Conservation (phyloP, 176 grass and related monocot genomes). For the Carex kokanica region DNA sequence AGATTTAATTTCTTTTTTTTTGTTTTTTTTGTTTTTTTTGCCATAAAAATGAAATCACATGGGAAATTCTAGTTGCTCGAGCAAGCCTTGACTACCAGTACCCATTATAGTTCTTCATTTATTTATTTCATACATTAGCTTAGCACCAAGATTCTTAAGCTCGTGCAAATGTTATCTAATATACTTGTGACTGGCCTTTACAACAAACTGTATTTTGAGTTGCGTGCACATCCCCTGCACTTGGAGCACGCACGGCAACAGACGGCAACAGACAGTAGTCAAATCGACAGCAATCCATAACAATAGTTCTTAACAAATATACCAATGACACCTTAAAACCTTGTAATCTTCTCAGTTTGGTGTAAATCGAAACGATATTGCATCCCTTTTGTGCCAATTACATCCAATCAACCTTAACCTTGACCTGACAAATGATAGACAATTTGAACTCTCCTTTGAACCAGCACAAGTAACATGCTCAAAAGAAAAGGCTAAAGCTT, state of each 20-base stretch:
- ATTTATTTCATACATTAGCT: not conserved
- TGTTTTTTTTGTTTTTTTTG: too few species aligned
- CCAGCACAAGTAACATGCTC: not conserved
- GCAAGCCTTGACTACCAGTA: not conserved
- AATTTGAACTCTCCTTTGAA: not conserved
- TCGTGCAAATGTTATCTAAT: not conserved
- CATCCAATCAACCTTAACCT: not conserved
- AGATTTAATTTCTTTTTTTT: not conserved
- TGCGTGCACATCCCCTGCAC: not conserved
- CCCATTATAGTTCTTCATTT: not conserved
- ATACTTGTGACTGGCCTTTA: not conserved
- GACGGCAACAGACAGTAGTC: not conserved
- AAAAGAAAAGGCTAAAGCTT: not conserved
- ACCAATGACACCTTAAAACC: not conserved
- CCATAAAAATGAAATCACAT: not conserved
- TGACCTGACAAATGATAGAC: not conserved
- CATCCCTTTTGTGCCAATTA: not conserved
- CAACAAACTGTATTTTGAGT: not conserved
- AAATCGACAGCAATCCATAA: not conserved
- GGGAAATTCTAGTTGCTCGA: not conserved
- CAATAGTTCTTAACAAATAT: not conserved
- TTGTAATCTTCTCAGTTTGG: not conserved
- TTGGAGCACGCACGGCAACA: not conserved
- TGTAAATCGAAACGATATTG: not conserved
- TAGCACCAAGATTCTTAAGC: not conserved